Evolutionary conservation across 371 early-diverging fungal genomes (phyloP), one percentile per base, ranked within the genome.

Genomic region (Zychaea mexicana): DNA sequence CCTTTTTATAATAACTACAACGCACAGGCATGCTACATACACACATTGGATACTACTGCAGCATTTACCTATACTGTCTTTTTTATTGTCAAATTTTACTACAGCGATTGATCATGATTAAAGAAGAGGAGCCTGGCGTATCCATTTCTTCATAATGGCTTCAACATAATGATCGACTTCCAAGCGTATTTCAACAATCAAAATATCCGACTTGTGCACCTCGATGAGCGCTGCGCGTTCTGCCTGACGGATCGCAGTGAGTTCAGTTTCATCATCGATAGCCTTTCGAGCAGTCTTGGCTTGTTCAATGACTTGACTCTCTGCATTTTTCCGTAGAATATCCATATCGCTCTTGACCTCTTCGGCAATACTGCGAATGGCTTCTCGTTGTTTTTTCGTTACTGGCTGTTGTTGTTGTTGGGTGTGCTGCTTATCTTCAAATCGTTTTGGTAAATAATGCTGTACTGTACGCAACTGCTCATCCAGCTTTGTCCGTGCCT

Each of bases 131-230:
- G 42, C 42, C n/a, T 42, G 7, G n/a, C 42, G 42, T 49, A 12
- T 49, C 30, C 57, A 31, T 19, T 39, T 57, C 38, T 31, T 31
- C 21, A 39, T 17, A 10, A 19, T 8, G 28, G 17, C 17, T 42
- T 36, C 59, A 26, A 42, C 19, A 19, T 38, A n/a, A 17, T 27
- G 27, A 13, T 39, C 27, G 10, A 58, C n/a, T 24, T 27, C n/a
- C 46, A 58, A 28, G 17, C 59, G 21, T 17, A 54, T 54, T 17
- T 54, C 55, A 54, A 30, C 31, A 4, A 54, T 54, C n/a, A 54
- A 32, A n/a, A 33, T 10, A 54, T 32, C 55, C 17, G 33, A 30
- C 24, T 54, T 54, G 24, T 22, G 55, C 31, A 54, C 55, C 24
- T 54, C 55, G 12, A 33, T 7, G 13, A 54, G 8, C 12, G 31